Percentiles rank a stretch among this genome's conserved stretches.
phyloP scores from a whole-genome alignment of 192 early-diverging fungal genomes.

The Coemansia sp. region DNA sequence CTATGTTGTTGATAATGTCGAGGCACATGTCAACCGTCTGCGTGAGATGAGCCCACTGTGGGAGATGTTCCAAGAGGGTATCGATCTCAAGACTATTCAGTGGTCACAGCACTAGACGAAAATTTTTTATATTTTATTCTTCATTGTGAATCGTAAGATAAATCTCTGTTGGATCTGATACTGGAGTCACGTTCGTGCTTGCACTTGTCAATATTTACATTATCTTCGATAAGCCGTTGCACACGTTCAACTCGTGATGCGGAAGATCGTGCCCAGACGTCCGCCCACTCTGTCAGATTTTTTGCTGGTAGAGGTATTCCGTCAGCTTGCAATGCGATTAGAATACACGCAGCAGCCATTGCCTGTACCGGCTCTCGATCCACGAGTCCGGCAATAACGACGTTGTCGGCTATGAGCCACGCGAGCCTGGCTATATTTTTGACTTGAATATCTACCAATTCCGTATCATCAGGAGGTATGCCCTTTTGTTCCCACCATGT shows the following conservation, averaged over 20 bases:
- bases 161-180: not conserved
- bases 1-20: slow-evolving; percentile 79
- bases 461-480: slow-evolving; percentile 29
- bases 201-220: not conserved
- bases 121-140: not conserved
- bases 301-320: slow-evolving; percentile 26
- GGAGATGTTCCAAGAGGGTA: slow-evolving; percentile 97
- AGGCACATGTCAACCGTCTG: slow-evolving; percentile 78
- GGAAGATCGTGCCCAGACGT: slow-evolving; percentile 33
- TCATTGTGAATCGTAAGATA: slow-evolving; percentile 5
- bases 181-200: not conserved
- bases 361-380: slow-evolving; percentile 26
- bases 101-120: slow-evolving; percentile 78
- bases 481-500: slow-evolving; percentile 39
- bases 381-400: slow-evolving; percentile 24
- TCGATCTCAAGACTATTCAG: slow-evolving; percentile 88
- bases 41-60: slow-evolving; percentile 96
- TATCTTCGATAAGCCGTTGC: slow-evolving; percentile 12
- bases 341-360: slow-evolving; percentile 29
- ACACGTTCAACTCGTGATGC: slow-evolving; percentile 6
- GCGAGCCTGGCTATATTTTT: slow-evolving; percentile 21
- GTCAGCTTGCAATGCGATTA: slow-evolving; percentile 11
- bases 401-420: slow-evolving; percentile 22
- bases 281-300: slow-evolving; percentile 27
- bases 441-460: slow-evolving; percentile 18